phyloP scores from a whole-genome alignment of 495 filamentous ascomycete species.

The Eremomyces bilateralis region DNA sequence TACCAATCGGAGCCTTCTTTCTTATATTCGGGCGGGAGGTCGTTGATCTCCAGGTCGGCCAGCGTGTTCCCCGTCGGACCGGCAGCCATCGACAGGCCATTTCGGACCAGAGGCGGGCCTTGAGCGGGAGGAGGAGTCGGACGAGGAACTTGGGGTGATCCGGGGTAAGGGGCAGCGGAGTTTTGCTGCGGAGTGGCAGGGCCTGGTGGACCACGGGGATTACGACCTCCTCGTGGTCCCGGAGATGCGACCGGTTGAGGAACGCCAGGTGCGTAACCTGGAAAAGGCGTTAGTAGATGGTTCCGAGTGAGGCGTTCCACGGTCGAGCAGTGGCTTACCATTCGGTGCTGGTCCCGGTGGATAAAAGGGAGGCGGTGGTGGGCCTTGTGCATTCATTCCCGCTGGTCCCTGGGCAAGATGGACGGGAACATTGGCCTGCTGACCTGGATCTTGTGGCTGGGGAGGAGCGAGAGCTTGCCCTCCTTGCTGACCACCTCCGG shows the following conservation, averaged over 20 bases:
- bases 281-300: no score
- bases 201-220: conserved; percentile 32
- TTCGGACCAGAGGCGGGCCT: conserved; percentile 20
- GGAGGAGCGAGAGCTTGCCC: conserved; percentile 72
- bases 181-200: conserved; percentile 82
- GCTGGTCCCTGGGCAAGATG: conserved; percentile 18
- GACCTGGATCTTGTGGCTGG: conserved; percentile 41
- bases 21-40: conserved; percentile 49
- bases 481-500: conserved; percentile 59
- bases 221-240: conserved; percentile 23
- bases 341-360: conserved; percentile 38
- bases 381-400: conserved; percentile 17
- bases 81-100: conserved; percentile 16
- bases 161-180: conserved; percentile 61
- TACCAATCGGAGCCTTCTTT: conserved; percentile 21
- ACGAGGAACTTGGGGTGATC: conserved; percentile 73
- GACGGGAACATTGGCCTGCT: conserved; percentile 21
- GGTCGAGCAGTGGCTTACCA: conserved; percentile 37
- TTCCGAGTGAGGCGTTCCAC: no score
- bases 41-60: conserved; percentile 70
- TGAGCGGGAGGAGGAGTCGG: conserved; percentile 46
- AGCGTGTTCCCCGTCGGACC: conserved; percentile 56
- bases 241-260: conserved; percentile 73
- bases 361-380: conserved; percentile 15
- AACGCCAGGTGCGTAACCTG: conserved; percentile 46